Evolutionary conservation across 495 filamentous ascomycete species (phyloP), one percentile per base, ranked within the genome.

Genomic region (Penicillium dipodomyicola): DNA sequence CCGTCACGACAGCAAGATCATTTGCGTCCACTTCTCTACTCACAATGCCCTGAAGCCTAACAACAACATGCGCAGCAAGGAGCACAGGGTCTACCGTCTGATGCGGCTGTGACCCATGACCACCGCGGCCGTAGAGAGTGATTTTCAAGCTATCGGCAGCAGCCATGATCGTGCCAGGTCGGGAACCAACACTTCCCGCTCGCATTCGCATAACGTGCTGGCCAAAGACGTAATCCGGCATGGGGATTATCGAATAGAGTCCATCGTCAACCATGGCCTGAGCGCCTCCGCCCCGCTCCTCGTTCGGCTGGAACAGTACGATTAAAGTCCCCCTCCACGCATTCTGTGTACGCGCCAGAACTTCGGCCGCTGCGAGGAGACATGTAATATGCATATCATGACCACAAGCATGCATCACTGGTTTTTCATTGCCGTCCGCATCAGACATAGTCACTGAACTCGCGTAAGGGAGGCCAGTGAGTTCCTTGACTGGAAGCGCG

Each of bases 371-470:
- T 0, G 78, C 81, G 4, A 83, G 70, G 0, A 83, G 72, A 59
- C 74, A 79, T 0, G 81, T 82, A 3, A 84, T 72, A 35, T 84
- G 81, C 74, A 83, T 80, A 42, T 84, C 81, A 62, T 84, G 81
- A 2, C 80, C 81, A 49, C 81, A 82, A 14, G 80, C 80, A 56
- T 81, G 80, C 80, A 82, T 82, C 4, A 80, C 77, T 0, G 79
- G 78, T 44, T 78, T 79, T 35, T 73, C 70, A 11, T 65, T 43
- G 0, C 73, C 75, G 23, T 77, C 73, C 9, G 68, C 62, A 49
- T 80, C 77, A 8, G 48, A 49, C 73, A 77, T 79, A 0, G 58
- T 76, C 12, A 67, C 61, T 2, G 67, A 65, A 54, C 78, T 81
- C 2, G 78, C 72, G 56, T 81, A 83, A n/a, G 71, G 68, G 0